Conservation (phyloP, 495 filamentous ascomycete genomes). For the Letharia columbiana region DNA sequence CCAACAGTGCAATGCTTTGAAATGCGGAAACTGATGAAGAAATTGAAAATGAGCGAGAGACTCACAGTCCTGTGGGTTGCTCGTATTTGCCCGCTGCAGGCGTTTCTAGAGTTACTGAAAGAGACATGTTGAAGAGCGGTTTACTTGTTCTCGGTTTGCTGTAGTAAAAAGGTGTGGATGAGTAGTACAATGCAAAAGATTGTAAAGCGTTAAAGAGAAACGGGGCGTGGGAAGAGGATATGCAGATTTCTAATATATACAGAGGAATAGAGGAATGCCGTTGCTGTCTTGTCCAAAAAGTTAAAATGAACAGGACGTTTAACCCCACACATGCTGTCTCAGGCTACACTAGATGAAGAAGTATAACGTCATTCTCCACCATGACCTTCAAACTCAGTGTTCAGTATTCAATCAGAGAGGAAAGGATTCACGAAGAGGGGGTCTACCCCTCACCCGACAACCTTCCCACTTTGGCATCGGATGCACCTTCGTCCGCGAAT, state of each 20-base stretch:
- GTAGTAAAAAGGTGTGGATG: too few species aligned
- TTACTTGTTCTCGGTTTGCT: too few species aligned
- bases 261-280: too few species aligned
- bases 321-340: too few species aligned
- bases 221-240: not conserved
- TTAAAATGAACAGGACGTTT: too few species aligned
- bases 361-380: not conserved
- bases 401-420: not conserved
- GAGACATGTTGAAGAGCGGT: slow-evolving; percentile 36
- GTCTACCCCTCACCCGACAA: slow-evolving; percentile 7
- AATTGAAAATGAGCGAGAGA: slow-evolving; percentile 20
- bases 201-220: not conserved
- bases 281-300: too few species aligned
- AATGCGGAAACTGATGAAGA: not conserved
- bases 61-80: slow-evolving; percentile 86
- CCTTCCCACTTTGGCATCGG: not conserved
- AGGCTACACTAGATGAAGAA: too few species aligned
- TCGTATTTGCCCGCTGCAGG: slow-evolving; percentile 64
- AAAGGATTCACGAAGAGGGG: not conserved
- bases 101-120: slow-evolving; percentile 53
- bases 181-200: not conserved
- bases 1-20: not conserved
- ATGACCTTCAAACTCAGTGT: not conserved
- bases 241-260: not conserved
- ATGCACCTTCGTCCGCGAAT: not conserved